Evolutionary conservation across 202 grass and related monocot genomes (phyloP).

Genomic region (Carex sylvatica): DNA sequence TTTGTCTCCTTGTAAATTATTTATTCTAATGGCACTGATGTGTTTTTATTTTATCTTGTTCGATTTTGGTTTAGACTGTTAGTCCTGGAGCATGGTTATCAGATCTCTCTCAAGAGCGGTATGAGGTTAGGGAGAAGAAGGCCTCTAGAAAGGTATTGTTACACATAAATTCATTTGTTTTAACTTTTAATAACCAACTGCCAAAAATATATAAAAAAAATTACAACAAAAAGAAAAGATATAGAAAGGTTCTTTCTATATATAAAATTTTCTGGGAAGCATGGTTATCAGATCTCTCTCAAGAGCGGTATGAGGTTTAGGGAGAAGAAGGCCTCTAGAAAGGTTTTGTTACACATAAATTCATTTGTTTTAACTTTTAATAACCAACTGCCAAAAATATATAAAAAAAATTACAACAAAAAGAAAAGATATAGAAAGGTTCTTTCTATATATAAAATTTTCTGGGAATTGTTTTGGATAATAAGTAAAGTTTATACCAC

Average conservation of each 20-base stretch:
- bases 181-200: background rate
- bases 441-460: too few relatives aligned
- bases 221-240: background rate
- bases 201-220: background rate
- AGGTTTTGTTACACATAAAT: constrained; percentile 39
- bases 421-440: background rate
- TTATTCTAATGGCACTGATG: background rate
- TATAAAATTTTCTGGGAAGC: too few relatives aligned
- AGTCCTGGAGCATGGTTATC: constrained; percentile 92
- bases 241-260: too few relatives aligned
- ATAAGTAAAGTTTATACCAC: too few relatives aligned
- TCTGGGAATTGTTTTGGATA: too few relatives aligned
- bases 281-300: constrained; percentile 90
- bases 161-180: background rate
- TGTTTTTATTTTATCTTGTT: constrained; percentile 12
- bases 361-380: background rate
- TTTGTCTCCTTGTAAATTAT: background rate
- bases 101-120: constrained; percentile 91
- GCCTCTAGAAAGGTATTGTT: constrained; percentile 68
- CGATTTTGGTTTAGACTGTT: constrained; percentile 50
- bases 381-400: background rate
- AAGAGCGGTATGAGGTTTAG: constrained; percentile 95
- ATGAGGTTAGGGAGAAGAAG: constrained; percentile 98
- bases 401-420: background rate
- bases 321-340: constrained; percentile 91